A percentile compares a stretch with the other conserved stretches of the same genome.
Conservation (phyloP, 2,329 filamentous ascomycete genomes). For the Dactylellina leptospora region DNA sequence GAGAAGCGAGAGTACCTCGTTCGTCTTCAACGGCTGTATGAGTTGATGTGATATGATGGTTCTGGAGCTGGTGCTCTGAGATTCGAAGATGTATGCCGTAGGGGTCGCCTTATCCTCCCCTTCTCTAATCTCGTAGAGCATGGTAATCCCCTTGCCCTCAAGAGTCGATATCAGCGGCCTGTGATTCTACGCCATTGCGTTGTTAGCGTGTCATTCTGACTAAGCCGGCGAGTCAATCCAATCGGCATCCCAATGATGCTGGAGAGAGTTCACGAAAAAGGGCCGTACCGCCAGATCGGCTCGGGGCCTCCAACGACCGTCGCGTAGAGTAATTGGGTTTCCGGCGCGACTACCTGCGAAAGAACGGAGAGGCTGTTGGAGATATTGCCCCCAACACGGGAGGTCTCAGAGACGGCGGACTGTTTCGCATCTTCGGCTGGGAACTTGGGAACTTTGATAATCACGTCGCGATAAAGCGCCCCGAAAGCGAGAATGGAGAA, state of each 20-base stretch:
- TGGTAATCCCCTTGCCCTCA: constrained; percentile 46
- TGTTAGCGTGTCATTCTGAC: constrained; percentile 42
- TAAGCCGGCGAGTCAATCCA: constrained; percentile 12
- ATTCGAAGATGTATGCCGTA: constrained; percentile 54
- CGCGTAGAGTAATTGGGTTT: constrained; percentile 44
- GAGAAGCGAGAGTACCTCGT: constrained; percentile 26
- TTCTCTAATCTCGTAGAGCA: constrained; percentile 44
- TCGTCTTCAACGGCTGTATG: constrained; percentile 23
- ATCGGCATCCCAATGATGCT: background rate
- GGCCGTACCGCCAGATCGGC: constrained; percentile 40
- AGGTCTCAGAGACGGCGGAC: constrained; percentile 69
- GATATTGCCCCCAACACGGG: constrained; percentile 76
- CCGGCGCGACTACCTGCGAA: constrained; percentile 66
- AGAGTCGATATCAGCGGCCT: constrained; percentile 45
- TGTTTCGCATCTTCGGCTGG: constrained; percentile 77
- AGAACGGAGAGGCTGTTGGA: constrained; percentile 77
- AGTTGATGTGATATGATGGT: constrained; percentile 54
- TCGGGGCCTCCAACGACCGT: constrained; percentile 50
- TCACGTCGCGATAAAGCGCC: constrained; percentile 55
- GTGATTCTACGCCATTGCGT: constrained; percentile 39
- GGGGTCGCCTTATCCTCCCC: constrained; percentile 39
- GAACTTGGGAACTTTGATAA: constrained; percentile 70
- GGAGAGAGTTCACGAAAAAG: background rate
- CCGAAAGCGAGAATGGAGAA: constrained; percentile 54
- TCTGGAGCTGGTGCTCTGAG: constrained; percentile 42